Evolutionary conservation across 2,329 filamentous ascomycete species (phyloP).

Genomic region (Colletotrichum liaoningense): DNA sequence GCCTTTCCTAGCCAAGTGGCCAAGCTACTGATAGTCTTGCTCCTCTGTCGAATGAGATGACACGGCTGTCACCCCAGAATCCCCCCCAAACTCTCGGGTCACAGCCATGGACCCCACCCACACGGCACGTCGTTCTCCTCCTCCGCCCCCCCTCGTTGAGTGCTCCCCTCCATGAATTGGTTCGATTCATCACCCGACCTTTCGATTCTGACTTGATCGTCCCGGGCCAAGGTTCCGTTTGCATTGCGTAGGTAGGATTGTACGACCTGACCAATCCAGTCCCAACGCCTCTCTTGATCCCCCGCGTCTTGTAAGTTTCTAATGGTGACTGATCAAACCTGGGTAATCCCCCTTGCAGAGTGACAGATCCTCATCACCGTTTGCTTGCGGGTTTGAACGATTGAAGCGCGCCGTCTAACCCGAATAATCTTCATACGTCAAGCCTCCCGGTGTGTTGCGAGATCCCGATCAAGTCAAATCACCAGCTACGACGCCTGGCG

Average conservation of each 20-base stretch:
- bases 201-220: constrained; percentile 16
- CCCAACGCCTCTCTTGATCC: neutral
- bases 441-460: constrained; percentile 15
- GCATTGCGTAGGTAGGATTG: neutral
- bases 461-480: constrained; percentile 26
- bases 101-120: constrained; percentile 24
- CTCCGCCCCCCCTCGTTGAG: too few relatives aligned
- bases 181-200: constrained; percentile 27
- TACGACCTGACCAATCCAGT: constrained; percentile 10
- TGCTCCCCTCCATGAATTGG: constrained; percentile 1
- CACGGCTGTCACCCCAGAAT: constrained; percentile 8
- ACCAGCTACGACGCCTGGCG: constrained; percentile 14
- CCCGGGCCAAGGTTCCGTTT: constrained; percentile 15
- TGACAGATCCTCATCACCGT: constrained; percentile 7
- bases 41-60: constrained; percentile 2
- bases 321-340: neutral
- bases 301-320: neutral
- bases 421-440: constrained; percentile 18
- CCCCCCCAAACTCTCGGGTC: constrained; percentile 24
- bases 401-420: neutral
- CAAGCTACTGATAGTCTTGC: neutral
- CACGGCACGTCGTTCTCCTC: constrained; percentile 3
- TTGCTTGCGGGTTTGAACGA: constrained; percentile 6
- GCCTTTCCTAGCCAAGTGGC: neutral
- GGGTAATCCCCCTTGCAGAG: constrained; percentile 7